These are phyloP conservation scores for Chaetomium olivaceum DNA, from an alignment of 2,329 filamentous ascomycete genomes.

Conservation along the genomic window DNA sequence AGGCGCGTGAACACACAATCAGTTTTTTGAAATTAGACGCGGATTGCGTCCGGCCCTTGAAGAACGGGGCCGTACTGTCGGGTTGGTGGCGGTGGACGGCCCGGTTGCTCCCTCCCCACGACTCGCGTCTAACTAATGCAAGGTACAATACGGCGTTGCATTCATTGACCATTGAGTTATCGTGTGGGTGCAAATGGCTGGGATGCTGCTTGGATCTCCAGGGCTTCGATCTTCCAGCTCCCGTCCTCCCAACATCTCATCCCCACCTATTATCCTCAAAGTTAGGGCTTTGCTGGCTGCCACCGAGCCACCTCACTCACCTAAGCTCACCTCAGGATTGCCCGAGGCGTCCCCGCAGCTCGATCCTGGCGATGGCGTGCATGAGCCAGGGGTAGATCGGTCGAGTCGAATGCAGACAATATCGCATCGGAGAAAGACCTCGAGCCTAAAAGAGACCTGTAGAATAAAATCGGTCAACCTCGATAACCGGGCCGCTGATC, in stretches of 20 bases:
- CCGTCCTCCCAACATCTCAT: background rate
- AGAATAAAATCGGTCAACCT: slow-evolving; percentile 2
- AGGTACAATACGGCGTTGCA: slow-evolving; percentile 12
- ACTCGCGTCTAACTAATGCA: slow-evolving; percentile 9
- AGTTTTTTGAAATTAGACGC: background rate
- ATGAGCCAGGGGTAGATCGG: background rate
- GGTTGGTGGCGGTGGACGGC: background rate
- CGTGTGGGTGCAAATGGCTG: too few relatives aligned
- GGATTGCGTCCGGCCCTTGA: background rate
- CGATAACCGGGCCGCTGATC: slow-evolving; percentile 7
- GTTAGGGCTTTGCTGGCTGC: background rate
- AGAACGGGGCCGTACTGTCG: background rate
- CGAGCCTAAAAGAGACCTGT: background rate
- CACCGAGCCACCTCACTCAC: background rate
- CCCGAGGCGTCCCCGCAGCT: background rate
- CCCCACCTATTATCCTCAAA: background rate
- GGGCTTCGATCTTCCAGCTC: too few relatives aligned
- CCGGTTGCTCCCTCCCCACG: background rate
- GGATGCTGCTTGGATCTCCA: too few relatives aligned
- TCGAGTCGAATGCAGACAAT: background rate
- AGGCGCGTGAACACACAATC: background rate
- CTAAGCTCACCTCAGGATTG: background rate
- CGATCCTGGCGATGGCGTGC: background rate
- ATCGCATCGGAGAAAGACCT: background rate
- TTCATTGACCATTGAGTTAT: background rate